These are phyloP conservation scores for Starmerella lactis-condensi DNA, from an alignment of 805 yeast species.

Conservation along the genomic window DNA sequence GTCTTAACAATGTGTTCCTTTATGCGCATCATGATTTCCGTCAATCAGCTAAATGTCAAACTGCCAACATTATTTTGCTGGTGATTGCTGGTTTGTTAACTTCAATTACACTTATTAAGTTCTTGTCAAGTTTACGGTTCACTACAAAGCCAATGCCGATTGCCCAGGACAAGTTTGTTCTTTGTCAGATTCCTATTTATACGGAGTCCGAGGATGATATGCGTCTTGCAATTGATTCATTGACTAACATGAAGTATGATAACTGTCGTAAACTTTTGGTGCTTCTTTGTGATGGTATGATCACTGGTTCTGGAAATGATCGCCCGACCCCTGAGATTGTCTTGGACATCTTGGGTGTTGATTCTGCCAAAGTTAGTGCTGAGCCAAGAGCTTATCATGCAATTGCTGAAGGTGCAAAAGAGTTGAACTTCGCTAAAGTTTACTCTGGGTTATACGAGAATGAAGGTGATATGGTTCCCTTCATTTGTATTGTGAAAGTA, in stretches of 20 bases:
- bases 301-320: conserved; percentile 43
- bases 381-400: conserved; percentile 32
- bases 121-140: conserved; percentile 24
- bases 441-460: conserved; percentile 44
- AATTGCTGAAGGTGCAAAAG: conserved; percentile 41
- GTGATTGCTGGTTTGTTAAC: conserved; percentile 25
- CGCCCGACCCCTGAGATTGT: conserved; percentile 37
- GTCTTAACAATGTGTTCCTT: conserved; percentile 23
- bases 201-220: conserved; percentile 40
- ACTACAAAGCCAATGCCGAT: conserved; percentile 24
- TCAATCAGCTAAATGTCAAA: conserved; percentile 25
- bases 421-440: conserved; percentile 43
- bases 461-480: conserved; percentile 37
- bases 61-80: conserved; percentile 25
- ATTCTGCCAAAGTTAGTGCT: conserved; percentile 32
- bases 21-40: conserved; percentile 26
- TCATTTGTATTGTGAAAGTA: conserved; percentile 35
- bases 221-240: conserved; percentile 38
- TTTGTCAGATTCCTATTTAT: conserved; percentile 31
- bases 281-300: conserved; percentile 42
- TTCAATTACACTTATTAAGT: conserved; percentile 25
- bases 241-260: conserved; percentile 38
- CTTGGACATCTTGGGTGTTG: conserved; percentile 29
- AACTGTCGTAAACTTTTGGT: conserved; percentile 37
- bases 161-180: conserved; percentile 26